phyloP scores from a whole-genome alignment of 768 basidiomycete genomes.

The Infundibulicybe gibba region DNA sequence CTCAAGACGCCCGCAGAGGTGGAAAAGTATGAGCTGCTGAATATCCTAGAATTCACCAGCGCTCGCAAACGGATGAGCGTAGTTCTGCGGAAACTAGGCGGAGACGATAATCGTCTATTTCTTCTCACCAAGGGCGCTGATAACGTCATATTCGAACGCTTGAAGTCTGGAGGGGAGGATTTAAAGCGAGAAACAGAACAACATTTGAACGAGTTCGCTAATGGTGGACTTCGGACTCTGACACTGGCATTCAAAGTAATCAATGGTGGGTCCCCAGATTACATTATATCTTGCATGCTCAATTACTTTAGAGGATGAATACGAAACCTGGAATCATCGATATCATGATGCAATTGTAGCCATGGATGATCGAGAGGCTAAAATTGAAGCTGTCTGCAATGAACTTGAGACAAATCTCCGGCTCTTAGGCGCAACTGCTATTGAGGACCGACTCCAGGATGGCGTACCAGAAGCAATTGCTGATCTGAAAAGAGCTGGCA shows the following conservation, averaged over 20 bases:
- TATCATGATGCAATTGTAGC: slow-evolving; percentile 81
- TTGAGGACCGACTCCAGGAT: slow-evolving; percentile 95
- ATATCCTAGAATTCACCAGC: slow-evolving; percentile 94
- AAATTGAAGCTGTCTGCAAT: slow-evolving; percentile 73
- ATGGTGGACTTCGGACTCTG: slow-evolving; percentile 81
- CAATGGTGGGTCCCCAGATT: slow-evolving; percentile 41
- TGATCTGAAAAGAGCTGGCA: slow-evolving; percentile 92
- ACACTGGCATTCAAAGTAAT: slow-evolving; percentile 89
- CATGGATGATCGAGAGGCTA: slow-evolving; percentile 75
- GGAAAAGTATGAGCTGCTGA: slow-evolving; percentile 87
- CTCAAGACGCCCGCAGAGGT: slow-evolving; percentile 66
- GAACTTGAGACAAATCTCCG: slow-evolving; percentile 80
- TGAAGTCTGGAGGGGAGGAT: slow-evolving; percentile 60
- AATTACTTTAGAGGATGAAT: slow-evolving; percentile 59
- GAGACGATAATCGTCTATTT: slow-evolving; percentile 54
- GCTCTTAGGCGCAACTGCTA: slow-evolving; percentile 92
- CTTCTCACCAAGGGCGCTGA: slow-evolving; percentile 90
- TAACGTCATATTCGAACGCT: slow-evolving; percentile 90
- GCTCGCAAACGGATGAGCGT: slow-evolving; percentile 95
- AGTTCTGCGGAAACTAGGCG: slow-evolving; percentile 69
- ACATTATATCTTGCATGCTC: background rate
- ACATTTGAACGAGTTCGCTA: slow-evolving; percentile 85
- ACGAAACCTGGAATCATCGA: slow-evolving; percentile 71
- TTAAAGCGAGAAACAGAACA: slow-evolving; percentile 73
- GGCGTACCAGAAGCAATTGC: slow-evolving; percentile 97